A percentile compares a stretch with the other conserved stretches of the same genome.
Conservation (phyloP, 345 rosid genomes). For the Acer negundo region DNA sequence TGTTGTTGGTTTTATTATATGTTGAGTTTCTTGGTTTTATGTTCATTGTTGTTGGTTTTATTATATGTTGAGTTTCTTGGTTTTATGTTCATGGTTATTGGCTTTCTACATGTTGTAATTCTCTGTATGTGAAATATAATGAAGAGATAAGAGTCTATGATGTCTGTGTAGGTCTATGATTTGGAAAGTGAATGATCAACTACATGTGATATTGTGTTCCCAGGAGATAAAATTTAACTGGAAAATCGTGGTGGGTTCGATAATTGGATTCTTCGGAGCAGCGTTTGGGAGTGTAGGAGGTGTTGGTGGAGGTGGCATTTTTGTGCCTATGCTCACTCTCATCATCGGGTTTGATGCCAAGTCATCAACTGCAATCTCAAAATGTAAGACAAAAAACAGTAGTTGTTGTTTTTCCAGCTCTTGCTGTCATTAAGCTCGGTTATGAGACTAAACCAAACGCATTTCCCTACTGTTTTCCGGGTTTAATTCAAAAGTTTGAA, state of each 20-base stretch:
- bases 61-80: background rate
- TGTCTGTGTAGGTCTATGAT: background rate
- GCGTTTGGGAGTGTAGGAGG: conserved; percentile 62
- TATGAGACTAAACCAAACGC: too few species aligned
- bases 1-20: too few species aligned
- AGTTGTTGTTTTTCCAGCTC: conserved; percentile 1
- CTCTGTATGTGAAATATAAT: too few species aligned
- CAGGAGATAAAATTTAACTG: conserved; percentile 47
- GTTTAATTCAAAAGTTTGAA: background rate
- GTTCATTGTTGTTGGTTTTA: too few species aligned
- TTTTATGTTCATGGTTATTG: too few species aligned
- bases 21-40: background rate
- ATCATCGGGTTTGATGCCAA: conserved; percentile 53
- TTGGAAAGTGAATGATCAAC: background rate
- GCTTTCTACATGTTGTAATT: too few species aligned
- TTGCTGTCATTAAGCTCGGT: background rate
- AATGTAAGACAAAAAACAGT: conserved; percentile 33
- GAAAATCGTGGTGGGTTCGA: conserved; percentile 40
- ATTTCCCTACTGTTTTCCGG: too few species aligned
- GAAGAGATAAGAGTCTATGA: too few species aligned
- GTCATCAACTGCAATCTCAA: conserved; percentile 51
- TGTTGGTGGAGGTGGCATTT: conserved; percentile 59
- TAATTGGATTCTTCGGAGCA: conserved; percentile 52
- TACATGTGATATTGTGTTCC: conserved; percentile 10
- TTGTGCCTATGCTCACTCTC: conserved; percentile 53